Evolutionary conservation across 75 land plant genomes (phyloP), one percentile per base, ranked within the genome.

Genomic region (Cryptomeria japonica): DNA sequence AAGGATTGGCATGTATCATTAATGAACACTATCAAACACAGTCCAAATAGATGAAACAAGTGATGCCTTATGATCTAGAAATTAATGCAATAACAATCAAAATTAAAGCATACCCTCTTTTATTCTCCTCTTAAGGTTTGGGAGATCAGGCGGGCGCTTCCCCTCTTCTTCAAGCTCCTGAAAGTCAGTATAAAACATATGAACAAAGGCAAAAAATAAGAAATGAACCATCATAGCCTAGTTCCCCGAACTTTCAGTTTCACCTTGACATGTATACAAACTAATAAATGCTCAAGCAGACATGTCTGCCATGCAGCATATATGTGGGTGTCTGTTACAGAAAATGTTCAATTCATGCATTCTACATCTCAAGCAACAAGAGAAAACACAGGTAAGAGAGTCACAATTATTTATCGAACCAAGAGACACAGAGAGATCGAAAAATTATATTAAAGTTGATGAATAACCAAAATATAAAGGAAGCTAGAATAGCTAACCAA

Each of bases 101-200:
- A 58, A 47, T 19, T 41, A 61, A 92, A 92, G 19, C 84, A 98
- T 85, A 92, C 99, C 93, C 58, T 98, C 99, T 93, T 95, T 98
- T 53, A 98, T 95, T 86, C 99, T 94, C 75, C 92, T 88, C 31
- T 94, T 93, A 42, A 98, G 93, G 84, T 86, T 91, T 11, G 91
- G 88, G 53, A 98, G 94, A 86, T 98, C 93, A 18, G 99, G 99
- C 5, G 98, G 97, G 10, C 87, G 85, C 15, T 84, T 89, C 12
- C 92, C 87, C 88, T 96, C 98, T 55, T 91, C 92, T 87, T 95
- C 95, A 77, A 98, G 93, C 86, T 98, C 99, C 99, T 98, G 78
- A 8, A 86, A 31, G 2, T 56, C 42, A 28, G 39, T 25, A 80
- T 64, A 51, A 58, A 38, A n/a, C 41, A 34, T 19, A n/a, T 64